Evolutionary conservation across 2,329 filamentous ascomycete species (phyloP).

Genomic region (Pseudodiploospora longispora): DNA sequence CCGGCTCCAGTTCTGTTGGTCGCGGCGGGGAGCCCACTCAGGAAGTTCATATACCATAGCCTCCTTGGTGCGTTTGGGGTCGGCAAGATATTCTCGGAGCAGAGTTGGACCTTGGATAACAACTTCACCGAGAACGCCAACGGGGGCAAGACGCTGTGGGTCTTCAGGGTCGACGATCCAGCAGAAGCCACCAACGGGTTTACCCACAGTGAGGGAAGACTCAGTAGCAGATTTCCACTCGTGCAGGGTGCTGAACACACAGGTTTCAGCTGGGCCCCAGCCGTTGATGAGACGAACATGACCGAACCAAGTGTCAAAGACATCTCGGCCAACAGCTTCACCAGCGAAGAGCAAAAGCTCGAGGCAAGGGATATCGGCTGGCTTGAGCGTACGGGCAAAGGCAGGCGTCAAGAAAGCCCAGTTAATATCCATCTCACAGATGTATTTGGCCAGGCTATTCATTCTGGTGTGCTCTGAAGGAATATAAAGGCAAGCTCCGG

Average conservation of each 20-base stretch:
- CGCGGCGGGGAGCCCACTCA: constrained; percentile 1
- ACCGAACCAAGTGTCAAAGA: constrained; percentile 2
- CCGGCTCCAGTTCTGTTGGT: neutral
- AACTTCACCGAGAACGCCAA: constrained; percentile 1
- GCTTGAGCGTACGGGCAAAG: constrained; percentile 1
- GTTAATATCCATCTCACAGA: neutral
- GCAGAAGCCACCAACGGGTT: constrained; percentile 7
- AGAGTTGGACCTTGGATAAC: constrained; percentile 4
- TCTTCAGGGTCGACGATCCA: constrained; percentile 7
- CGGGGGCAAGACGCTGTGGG: constrained; percentile 1
- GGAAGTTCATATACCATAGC: constrained; percentile 1
- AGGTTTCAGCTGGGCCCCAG: constrained; percentile 7
- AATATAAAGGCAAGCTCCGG: constrained; percentile 1
- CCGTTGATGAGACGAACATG: constrained; percentile 1
- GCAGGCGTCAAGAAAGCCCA: constrained; percentile 2
- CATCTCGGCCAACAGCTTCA: constrained; percentile 1
- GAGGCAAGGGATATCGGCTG: neutral
- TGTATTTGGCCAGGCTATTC: neutral
- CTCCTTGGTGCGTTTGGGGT: neutral
- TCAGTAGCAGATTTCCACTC: constrained; percentile 1
- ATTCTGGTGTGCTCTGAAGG: constrained; percentile 1
- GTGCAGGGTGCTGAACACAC: constrained; percentile 1
- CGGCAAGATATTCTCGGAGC: constrained; percentile 3
- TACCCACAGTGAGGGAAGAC: neutral
- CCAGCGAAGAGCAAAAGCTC: constrained; percentile 1